phyloP scores from a whole-genome alignment of 73 alveolate species.

The Paramecium biaurelia region DNA sequence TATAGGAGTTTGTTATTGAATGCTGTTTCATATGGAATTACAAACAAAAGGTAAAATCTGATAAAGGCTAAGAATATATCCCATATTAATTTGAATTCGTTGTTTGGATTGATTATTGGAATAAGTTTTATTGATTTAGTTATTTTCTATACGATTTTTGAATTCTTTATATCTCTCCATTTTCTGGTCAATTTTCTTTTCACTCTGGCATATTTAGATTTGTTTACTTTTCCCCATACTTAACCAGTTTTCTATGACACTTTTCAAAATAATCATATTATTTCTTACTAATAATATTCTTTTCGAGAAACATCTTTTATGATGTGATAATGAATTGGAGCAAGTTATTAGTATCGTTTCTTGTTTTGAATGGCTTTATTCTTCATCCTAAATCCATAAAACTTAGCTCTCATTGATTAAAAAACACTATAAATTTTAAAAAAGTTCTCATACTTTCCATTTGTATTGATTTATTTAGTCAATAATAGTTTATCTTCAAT shows the following conservation, averaged over 20 bases:
- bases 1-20: not conserved
- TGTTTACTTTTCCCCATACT: conserved; percentile 34
- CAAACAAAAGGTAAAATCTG: conserved; percentile 11
- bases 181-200: conserved; percentile 22
- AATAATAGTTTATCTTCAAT: not conserved
- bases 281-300: not conserved
- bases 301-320: not conserved
- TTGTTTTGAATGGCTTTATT: not conserved
- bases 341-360: not conserved
- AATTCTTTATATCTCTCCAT: not conserved
- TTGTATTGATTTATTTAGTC: not conserved
- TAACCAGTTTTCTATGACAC: not conserved
- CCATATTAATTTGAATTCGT: not conserved
- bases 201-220: conserved; percentile 8
- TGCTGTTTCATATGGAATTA: conserved; percentile 3
- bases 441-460: not conserved
- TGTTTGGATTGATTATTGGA: conserved; percentile 47
- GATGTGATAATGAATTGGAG: not conserved
- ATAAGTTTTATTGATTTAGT: not conserved
- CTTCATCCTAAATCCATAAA: not conserved
- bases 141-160: not conserved
- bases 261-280: not conserved
- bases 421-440: not conserved
- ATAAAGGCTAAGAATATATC: conserved; percentile 4
- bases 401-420: conserved; percentile 1